Percentiles rank a stretch among this genome's conserved stretches.
These are phyloP conservation scores for Tilletia horrida DNA, from an alignment of 1,284 basidiomycete species.

Conservation along the genomic window DNA sequence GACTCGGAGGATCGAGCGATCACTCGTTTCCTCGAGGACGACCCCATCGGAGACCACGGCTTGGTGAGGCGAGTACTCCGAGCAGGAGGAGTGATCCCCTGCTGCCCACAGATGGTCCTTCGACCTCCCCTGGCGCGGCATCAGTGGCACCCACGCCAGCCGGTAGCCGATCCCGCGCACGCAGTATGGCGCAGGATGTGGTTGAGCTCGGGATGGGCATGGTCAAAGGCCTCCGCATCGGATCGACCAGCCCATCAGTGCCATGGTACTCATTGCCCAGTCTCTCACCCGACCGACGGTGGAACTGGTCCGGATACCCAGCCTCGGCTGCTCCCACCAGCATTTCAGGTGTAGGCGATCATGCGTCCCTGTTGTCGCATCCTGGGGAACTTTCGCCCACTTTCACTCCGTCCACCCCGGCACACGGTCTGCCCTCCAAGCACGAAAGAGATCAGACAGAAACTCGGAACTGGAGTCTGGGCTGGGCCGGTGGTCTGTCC, in stretches of 20 bases:
- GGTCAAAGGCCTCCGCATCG: constrained; percentile 8
- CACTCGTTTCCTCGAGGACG: too few relatives aligned
- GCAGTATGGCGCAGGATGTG: not conserved
- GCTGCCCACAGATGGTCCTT: not conserved
- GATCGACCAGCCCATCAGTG: not conserved
- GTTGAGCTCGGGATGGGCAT: constrained; percentile 3
- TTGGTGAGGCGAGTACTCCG: too few relatives aligned
- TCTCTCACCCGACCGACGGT: not conserved
- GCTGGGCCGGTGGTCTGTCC: not conserved
- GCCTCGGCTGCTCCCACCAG: too few relatives aligned
- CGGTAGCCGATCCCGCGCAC: not conserved
- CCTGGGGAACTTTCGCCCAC: too few relatives aligned
- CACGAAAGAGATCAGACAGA: too few relatives aligned
- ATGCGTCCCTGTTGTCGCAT: too few relatives aligned
- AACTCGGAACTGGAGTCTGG: not conserved
- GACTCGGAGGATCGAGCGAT: not conserved
- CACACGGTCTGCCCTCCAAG: too few relatives aligned
- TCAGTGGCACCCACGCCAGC: not conserved
- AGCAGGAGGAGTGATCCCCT: not conserved
- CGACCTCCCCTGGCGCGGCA: not conserved
- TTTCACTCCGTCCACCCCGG: too few relatives aligned
- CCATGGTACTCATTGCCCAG: not conserved
- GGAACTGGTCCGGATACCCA: too few relatives aligned
- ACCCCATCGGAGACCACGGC: too few relatives aligned
- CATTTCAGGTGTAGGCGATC: too few relatives aligned